Evolutionary conservation across 306 rosid species (phyloP).

Genomic region (Acacia acuminata): DNA sequence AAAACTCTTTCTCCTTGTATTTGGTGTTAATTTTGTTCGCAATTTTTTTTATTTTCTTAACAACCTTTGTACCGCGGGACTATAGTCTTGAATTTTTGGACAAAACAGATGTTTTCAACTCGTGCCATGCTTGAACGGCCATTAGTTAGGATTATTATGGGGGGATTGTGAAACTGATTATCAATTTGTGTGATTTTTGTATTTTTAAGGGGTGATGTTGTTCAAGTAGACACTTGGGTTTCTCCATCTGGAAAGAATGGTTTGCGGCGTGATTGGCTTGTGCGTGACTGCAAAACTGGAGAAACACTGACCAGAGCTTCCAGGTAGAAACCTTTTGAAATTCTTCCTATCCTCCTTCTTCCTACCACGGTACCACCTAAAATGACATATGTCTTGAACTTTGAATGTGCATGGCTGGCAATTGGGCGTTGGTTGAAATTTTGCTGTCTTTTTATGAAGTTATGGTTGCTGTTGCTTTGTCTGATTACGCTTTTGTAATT

Average conservation of each 20-base stretch:
- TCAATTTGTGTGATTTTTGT: conserved; percentile 35
- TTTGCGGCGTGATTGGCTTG: conserved; percentile 96
- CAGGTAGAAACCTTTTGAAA: conserved; percentile 53
- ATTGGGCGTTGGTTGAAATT: conserved; percentile 1
- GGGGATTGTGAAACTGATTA: conserved; percentile 20
- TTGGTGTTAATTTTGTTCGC: neutral
- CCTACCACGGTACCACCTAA: conserved; percentile 14
- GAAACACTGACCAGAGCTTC: conserved; percentile 81
- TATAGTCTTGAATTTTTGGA: too few relatives aligned
- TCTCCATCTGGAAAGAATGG: conserved; percentile 88
- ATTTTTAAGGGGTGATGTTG: conserved; percentile 86
- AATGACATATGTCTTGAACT: conserved; percentile 15
- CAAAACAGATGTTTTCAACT: neutral
- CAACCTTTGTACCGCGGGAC: neutral
- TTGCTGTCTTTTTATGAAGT: conserved; percentile 9
- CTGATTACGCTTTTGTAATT: neutral
- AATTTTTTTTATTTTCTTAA: neutral
- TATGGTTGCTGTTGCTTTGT: conserved; percentile 4
- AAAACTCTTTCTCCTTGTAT: neutral
- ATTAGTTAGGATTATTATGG: conserved; percentile 12
- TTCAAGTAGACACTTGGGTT: conserved; percentile 95
- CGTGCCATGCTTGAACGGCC: neutral
- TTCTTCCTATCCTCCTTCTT: conserved; percentile 10
- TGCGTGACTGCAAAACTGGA: conserved; percentile 71
- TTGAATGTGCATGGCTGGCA: neutral